Percentiles rank a stretch among this genome's conserved stretches.
These are phyloP conservation scores for Fusarium fujikuroi DNA, from an alignment of 2,329 filamentous ascomycete genomes.

Conservation along the genomic window DNA sequence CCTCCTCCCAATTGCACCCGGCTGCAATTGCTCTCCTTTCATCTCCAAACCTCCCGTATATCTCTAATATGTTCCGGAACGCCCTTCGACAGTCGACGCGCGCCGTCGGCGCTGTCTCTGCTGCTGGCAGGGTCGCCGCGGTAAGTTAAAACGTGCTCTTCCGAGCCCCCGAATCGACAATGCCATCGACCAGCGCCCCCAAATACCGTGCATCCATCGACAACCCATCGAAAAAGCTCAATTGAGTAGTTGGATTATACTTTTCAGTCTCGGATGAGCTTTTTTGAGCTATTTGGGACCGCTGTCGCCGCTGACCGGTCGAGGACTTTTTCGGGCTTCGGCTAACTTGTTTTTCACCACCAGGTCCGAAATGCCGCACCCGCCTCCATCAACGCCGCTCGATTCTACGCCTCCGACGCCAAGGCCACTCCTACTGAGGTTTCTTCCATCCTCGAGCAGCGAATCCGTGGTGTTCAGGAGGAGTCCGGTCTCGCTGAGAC, in stretches of 20 bases:
- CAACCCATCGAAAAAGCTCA: conserved; percentile 48
- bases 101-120: conserved; percentile 93
- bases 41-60: conserved; percentile 63
- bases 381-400: conserved; percentile 78
- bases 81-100: conserved; percentile 97
- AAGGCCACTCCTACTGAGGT: conserved; percentile 98
- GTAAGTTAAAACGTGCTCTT: conserved; percentile 73
- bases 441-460: conserved; percentile 98
- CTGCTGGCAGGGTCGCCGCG: conserved; percentile 88
- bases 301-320: conserved; percentile 42
- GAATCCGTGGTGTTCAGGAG: conserved; percentile 98
- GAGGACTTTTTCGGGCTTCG: conserved; percentile 59
- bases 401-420: conserved; percentile 90
- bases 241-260: conserved; percentile 47
- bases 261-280: conserved; percentile 39
- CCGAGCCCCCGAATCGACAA: conserved; percentile 54
- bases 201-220: conserved; percentile 49
- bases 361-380: conserved; percentile 90
- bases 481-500: conserved; percentile 97
- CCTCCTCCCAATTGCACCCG: conserved; percentile 70
- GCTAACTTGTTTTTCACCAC: conserved; percentile 65
- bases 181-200: conserved; percentile 59
- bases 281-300: conserved; percentile 50
- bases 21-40: conserved; percentile 71
- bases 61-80: conserved; percentile 91